Percentiles rank a stretch among this genome's conserved stretches.
phyloP scores from a whole-genome alignment of 2,329 filamentous ascomycete species.

The Lizonia empirigonia region DNA sequence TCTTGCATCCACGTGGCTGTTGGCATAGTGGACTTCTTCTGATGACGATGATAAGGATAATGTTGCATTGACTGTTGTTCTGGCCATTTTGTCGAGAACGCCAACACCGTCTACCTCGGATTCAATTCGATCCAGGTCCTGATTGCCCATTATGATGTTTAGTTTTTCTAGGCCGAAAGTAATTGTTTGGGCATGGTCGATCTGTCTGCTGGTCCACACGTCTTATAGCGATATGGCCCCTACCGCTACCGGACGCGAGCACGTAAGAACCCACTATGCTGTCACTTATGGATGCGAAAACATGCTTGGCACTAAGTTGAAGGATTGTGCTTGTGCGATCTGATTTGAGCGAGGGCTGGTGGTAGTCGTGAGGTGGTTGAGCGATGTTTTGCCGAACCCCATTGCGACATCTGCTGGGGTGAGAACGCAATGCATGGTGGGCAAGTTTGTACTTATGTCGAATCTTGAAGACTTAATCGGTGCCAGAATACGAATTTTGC shows the following conservation, averaged over 20 bases:
- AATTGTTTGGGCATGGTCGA: background rate
- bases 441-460: too few relatives aligned
- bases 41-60: background rate
- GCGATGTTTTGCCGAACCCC: background rate
- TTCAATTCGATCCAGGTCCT: background rate
- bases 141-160: background rate
- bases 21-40: background rate
- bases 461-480: too few relatives aligned
- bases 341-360: background rate
- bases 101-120: background rate
- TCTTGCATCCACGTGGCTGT: background rate
- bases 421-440: background rate
- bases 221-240: background rate
- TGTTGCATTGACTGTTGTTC: background rate
- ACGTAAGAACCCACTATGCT: background rate
- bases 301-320: background rate
- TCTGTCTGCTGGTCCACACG: background rate
- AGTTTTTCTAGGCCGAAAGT: background rate
- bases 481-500: too few relatives aligned
- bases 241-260: background rate
- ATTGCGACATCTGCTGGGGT: constrained; percentile 1
- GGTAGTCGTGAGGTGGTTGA: background rate
- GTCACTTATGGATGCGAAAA: background rate
- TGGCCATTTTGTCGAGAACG: background rate
- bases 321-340: background rate